Evolutionary conservation across 1,284 basidiomycete species (phyloP).

Genomic region (Malassezia equina): DNA sequence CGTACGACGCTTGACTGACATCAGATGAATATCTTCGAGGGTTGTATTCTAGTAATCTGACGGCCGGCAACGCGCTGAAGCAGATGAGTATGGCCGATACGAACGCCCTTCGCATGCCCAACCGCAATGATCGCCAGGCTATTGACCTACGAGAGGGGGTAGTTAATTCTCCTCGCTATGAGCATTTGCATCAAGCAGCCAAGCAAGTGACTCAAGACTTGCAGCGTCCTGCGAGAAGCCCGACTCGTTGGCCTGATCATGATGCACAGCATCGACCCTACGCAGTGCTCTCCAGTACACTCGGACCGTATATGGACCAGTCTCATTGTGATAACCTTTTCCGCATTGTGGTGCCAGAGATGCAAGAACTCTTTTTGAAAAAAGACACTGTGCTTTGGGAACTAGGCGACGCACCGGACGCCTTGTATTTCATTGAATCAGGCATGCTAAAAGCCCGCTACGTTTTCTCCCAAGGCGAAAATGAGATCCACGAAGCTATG

Average conservation of each 20-base stretch:
- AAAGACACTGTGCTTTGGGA: conserved; percentile 62
- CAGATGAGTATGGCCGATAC: conserved; percentile 48
- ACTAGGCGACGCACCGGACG: conserved; percentile 65
- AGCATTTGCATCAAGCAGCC: conserved; percentile 68
- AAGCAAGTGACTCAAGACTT: conserved; percentile 22
- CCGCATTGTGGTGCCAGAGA: conserved; percentile 58
- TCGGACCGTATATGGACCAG: conserved; percentile 9
- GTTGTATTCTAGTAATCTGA: conserved; percentile 47
- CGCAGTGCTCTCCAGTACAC: conserved; percentile 1
- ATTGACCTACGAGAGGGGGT: conserved; percentile 55
- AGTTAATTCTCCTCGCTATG: conserved; percentile 63
- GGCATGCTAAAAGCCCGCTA: conserved; percentile 45
- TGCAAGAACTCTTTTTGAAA: conserved; percentile 57
- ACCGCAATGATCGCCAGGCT: conserved; percentile 27
- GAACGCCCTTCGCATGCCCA: conserved; percentile 49
- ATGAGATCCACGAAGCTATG: conserved; percentile 46
- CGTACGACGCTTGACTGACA: not conserved
- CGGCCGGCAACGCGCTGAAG: conserved; percentile 43
- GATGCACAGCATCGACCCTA: conserved; percentile 13
- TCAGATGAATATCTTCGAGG: conserved; percentile 48
- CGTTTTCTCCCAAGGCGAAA: conserved; percentile 42
- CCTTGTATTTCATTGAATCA: conserved; percentile 49
- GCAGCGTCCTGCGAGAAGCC: not conserved
- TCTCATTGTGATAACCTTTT: conserved; percentile 36
- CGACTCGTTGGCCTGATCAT: not conserved